Conservation (phyloP, 352 stramenopile species). For the Globisporangium barbulae region DNA sequence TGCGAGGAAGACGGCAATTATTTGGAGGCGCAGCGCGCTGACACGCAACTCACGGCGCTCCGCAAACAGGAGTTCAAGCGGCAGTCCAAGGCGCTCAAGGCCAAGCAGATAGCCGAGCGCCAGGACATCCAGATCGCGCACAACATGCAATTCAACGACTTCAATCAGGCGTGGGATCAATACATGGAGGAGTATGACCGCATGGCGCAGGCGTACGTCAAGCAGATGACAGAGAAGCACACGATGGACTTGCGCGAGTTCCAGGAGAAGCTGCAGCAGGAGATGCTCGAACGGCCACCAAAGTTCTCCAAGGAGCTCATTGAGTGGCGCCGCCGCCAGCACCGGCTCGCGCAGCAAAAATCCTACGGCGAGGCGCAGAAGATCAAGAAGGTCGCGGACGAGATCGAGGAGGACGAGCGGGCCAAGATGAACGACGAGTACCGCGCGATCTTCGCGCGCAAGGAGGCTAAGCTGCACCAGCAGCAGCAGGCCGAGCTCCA, state of each 20-base stretch:
- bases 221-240: slow-evolving; percentile 94
- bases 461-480: slow-evolving; percentile 88
- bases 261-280: slow-evolving; percentile 85
- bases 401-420: slow-evolving; percentile 91
- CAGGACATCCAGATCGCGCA: slow-evolving; percentile 95
- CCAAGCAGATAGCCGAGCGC: slow-evolving; percentile 88
- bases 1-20: slow-evolving; percentile 95
- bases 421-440: slow-evolving; percentile 86
- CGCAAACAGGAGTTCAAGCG: slow-evolving; percentile 91
- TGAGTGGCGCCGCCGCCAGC: slow-evolving; percentile 92
- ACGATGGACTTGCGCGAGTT: slow-evolving; percentile 79
- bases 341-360: slow-evolving; percentile 92
- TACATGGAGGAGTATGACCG: slow-evolving; percentile 95
- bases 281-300: slow-evolving; percentile 81
- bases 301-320: slow-evolving; percentile 95
- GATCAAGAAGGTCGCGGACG: slow-evolving; percentile 94
- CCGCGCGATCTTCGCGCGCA: slow-evolving; percentile 71
- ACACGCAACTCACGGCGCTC: slow-evolving; percentile 85
- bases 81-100: slow-evolving; percentile 89
- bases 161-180: slow-evolving; percentile 93
- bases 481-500: slow-evolving; percentile 93
- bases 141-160: slow-evolving; percentile 95
- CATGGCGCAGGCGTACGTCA: slow-evolving; percentile 93
- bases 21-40: slow-evolving; percentile 87
- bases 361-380: slow-evolving; percentile 93